phyloP scores from a whole-genome alignment of 2,329 filamentous ascomycete species.

The Cordyceps cateniannulata region DNA sequence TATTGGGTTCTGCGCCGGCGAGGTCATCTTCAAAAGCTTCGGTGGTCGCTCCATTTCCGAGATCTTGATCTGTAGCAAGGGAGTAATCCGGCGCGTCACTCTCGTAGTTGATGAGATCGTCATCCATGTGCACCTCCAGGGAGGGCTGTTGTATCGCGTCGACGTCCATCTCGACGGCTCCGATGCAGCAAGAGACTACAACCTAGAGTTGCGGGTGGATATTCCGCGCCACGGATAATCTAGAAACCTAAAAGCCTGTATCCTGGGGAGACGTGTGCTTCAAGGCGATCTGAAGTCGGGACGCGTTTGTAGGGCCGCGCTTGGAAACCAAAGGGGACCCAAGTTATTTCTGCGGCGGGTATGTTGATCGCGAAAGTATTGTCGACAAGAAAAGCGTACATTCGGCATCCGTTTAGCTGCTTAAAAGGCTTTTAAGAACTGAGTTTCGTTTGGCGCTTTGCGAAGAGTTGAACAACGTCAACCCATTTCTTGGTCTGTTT shows the following conservation, averaged over 20 bases:
- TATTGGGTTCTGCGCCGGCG: background rate
- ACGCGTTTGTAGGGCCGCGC: background rate
- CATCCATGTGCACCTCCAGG: conserved; percentile 21
- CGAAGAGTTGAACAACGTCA: background rate
- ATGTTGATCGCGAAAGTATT: background rate
- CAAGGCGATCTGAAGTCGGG: background rate
- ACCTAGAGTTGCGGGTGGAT: too few species aligned
- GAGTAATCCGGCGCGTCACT: conserved; percentile 22
- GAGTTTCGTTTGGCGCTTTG: background rate
- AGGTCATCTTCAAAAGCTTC: conserved; percentile 11
- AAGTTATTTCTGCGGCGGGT: background rate
- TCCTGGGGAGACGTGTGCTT: background rate
- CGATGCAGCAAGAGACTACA: conserved; percentile 14
- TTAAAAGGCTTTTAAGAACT: background rate
- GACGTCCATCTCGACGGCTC: conserved; percentile 27
- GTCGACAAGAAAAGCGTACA: background rate
- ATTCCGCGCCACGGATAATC: background rate
- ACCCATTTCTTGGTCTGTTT: background rate
- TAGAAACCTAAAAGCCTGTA: too few species aligned
- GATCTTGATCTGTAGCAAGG: conserved; percentile 3
- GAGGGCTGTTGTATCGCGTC: conserved; percentile 21
- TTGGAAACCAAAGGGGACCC: background rate
- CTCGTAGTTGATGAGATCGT: conserved; percentile 34
- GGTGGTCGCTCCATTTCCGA: conserved; percentile 16
- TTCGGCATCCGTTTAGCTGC: background rate